Percentiles rank a stretch among this genome's conserved stretches.
Evolutionary conservation across 108 stramenopile species (phyloP).

Genomic region (Nitzschia inconspicua): DNA sequence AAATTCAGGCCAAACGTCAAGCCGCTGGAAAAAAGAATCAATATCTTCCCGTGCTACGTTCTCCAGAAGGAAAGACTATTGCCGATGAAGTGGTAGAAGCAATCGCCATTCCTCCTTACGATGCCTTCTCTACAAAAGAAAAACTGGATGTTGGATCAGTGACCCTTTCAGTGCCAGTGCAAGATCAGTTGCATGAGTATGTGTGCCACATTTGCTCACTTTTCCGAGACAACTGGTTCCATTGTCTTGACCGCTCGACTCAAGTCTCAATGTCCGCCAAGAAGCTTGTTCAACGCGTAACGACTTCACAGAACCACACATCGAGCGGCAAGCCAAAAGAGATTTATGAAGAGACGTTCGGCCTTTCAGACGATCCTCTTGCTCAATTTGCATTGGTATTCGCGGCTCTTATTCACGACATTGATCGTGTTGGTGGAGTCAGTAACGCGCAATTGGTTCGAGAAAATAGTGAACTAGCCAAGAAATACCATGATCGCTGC

Average conservation of each 20-base stretch:
- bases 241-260: constrained; percentile 44
- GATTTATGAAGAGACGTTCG: constrained; percentile 16
- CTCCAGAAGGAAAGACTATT: constrained; percentile 4
- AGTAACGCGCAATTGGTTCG: constrained; percentile 30
- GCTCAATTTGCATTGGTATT: constrained; percentile 45
- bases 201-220: constrained; percentile 40
- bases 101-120: constrained; percentile 10
- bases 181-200: constrained; percentile 31
- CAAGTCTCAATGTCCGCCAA: constrained; percentile 55
- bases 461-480: constrained; percentile 21
- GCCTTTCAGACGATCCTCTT: constrained; percentile 32
- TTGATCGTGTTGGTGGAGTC: too few relatives aligned
- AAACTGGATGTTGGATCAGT: neutral
- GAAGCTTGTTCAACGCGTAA: constrained; percentile 31
- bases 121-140: neutral
- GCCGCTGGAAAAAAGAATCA: neutral
- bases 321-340: neutral
- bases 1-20: constrained; percentile 25
- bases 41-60: neutral
- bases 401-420: too few relatives aligned
- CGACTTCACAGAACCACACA: constrained; percentile 2
- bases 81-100: constrained; percentile 11
- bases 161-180: neutral
- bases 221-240: constrained; percentile 45
- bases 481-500: constrained; percentile 18